phyloP scores from a whole-genome alignment of 2,329 filamentous ascomycete species.

The Fusarium sp. region DNA sequence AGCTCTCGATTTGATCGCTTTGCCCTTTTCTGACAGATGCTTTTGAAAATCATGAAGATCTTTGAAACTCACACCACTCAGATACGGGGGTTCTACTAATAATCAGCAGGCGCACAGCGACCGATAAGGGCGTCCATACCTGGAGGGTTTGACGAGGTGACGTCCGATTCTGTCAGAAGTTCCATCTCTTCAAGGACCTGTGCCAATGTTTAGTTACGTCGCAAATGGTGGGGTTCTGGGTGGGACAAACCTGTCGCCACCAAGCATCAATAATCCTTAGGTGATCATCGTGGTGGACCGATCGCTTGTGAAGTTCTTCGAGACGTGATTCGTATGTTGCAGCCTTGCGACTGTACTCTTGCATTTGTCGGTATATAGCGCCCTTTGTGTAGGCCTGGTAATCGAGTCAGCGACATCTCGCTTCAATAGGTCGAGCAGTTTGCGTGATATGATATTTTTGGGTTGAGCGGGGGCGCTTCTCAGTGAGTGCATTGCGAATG shows the following conservation, averaged over 20 bases:
- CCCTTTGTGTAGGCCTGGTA: constrained; percentile 74
- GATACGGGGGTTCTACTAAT: constrained; percentile 65
- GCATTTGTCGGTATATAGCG: constrained; percentile 97
- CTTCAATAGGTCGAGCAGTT: constrained; percentile 38
- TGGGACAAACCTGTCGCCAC: constrained; percentile 84
- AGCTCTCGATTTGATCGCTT: constrained; percentile 81
- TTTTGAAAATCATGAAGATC: constrained; percentile 80
- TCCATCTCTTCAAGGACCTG: constrained; percentile 75
- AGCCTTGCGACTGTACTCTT: constrained; percentile 95
- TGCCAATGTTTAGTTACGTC: constrained; percentile 27
- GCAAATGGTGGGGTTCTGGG: background rate
- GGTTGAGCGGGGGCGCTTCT: constrained; percentile 37
- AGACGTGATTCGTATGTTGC: constrained; percentile 83
- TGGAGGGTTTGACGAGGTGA: constrained; percentile 39
- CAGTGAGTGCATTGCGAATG: constrained; percentile 40
- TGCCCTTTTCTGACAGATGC: constrained; percentile 82
- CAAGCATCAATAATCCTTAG: constrained; percentile 90
- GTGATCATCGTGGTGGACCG: constrained; percentile 91
- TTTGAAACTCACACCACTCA: constrained; percentile 72
- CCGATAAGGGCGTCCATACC: constrained; percentile 42
- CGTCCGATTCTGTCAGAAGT: constrained; percentile 66
- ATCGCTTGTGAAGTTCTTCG: constrained; percentile 82
- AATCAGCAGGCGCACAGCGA: constrained; percentile 42
- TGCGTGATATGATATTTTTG: constrained; percentile 40
- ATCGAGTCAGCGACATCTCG: constrained; percentile 47